Evolutionary conservation across 1,284 basidiomycete genomes (phyloP), one percentile per base, ranked within the genome.

Genomic region (Trichosporon ovoides): DNA sequence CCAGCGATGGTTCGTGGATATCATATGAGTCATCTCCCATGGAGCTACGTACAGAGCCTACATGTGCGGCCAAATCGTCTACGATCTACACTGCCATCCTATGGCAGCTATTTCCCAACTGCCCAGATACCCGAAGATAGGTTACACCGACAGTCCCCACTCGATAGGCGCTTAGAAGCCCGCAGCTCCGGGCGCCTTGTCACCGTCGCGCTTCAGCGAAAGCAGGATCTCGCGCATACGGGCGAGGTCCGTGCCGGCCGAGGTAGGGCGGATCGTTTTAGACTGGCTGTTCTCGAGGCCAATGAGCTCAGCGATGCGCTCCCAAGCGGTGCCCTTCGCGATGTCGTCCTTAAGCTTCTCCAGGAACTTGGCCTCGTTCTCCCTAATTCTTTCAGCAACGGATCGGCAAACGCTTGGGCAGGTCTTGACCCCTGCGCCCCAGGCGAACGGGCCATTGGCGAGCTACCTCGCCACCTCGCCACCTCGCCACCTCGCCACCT

Each of bases 251-350:
- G 88, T 91, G 19, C 89, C 89, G n/a, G 89, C 80, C 16, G 89
- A 90, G 37, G 87, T 83, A 38, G 92, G 85, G 19, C 93, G 87
- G 68, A 93, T 84, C 0, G 94, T 98, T 82, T 98, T 99, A 81
- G 88, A 91, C 79, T 94, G 75, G 77, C 53, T 9, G 77, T 98
- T 97, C 77, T 97, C 86, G 43, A 98, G 82, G 64, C 94, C 91
- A 59, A 98, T 79, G 55, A 88, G 78, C 51, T 88, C 87, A 71
- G 87, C 88, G 71, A 98, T 94, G 28, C 95, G 87, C 67, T 92
- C 86, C 96, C 96, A 98, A 7, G 94, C 94, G 19, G 95, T 97
- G 35, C 95, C 96, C 60, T 85, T 83, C 0, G 91, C 88, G 56
- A 98, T 83, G 20, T 87, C 85, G 54, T 87, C 86, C 22, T 85